Percentiles rank a stretch among this genome's conserved stretches.
These are phyloP conservation scores for Apiotrichum gracile DNA, from an alignment of 1,284 basidiomycete genomes.

Conservation along the genomic window DNA sequence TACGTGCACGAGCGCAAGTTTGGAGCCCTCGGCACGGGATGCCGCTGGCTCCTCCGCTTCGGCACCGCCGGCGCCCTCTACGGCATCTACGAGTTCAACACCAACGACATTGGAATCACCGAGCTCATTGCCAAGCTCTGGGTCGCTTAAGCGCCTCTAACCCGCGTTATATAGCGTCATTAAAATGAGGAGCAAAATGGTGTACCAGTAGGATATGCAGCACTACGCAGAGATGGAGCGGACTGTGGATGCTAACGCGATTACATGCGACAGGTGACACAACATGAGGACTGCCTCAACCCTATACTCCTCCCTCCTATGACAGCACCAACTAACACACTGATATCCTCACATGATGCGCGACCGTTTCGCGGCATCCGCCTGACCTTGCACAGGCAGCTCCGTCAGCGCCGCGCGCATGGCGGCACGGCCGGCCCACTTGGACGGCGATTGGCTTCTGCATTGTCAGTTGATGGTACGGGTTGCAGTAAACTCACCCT, in stretches of 20 bases:
- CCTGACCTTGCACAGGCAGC: conserved; percentile 5
- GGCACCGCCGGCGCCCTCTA: conserved; percentile 78
- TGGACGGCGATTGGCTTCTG: conserved; percentile 11
- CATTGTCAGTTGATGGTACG: not conserved
- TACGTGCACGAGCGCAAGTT: conserved; percentile 94
- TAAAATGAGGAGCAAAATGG: conserved; percentile 6
- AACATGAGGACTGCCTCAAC: too few relatives aligned
- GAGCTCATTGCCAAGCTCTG: conserved; percentile 63
- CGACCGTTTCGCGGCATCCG: conserved; percentile 16
- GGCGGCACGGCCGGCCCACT: conserved; percentile 6
- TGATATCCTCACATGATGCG: conserved; percentile 4
- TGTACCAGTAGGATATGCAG: conserved; percentile 22
- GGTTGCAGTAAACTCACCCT: conserved; percentile 13
- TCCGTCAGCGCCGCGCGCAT: conserved; percentile 22
- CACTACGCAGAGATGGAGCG: too few relatives aligned
- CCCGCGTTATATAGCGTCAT: not conserved
- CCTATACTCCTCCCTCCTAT: too few relatives aligned
- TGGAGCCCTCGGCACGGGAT: conserved; percentile 64
- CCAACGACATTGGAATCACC: conserved; percentile 83
- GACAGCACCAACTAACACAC: too few relatives aligned
- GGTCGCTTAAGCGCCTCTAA: conserved; percentile 52
- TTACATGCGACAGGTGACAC: too few relatives aligned
- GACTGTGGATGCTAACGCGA: too few relatives aligned
- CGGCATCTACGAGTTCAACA: conserved; percentile 96
- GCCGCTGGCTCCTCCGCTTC: conserved; percentile 69